These are phyloP conservation scores for Acidiella bohemica DNA, from an alignment of 495 filamentous ascomycete genomes.

Conservation along the genomic window DNA sequence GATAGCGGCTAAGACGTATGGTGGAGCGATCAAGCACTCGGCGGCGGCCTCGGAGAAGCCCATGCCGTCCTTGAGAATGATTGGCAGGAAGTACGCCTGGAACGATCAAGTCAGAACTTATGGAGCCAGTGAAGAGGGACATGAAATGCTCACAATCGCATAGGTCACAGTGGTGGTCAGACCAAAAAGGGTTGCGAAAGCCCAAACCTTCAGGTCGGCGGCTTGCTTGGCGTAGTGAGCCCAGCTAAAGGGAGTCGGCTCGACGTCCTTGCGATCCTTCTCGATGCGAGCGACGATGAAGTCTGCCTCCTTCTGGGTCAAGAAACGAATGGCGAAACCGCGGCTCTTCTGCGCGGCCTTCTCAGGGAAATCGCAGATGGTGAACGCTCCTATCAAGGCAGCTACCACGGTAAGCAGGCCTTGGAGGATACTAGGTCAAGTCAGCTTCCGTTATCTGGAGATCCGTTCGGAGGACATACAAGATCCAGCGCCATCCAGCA, in stretches of 20 bases:
- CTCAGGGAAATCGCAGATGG: conserved; percentile 18
- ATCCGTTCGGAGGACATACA: conserved; percentile 2
- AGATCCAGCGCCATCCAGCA: conserved; percentile 18
- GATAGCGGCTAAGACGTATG: conserved; percentile 46
- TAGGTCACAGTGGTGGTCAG: conserved; percentile 41
- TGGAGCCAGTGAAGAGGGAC: too few relatives aligned
- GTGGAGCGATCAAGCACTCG: conserved; percentile 52
- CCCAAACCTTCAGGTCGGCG: conserved; percentile 48
- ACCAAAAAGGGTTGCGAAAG: conserved; percentile 46
- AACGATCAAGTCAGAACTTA: too few relatives aligned
- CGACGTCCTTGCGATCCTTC: conserved; percentile 41
- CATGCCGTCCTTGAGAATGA: conserved; percentile 46
- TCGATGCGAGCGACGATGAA: conserved; percentile 46
- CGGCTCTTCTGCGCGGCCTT: conserved; percentile 6
- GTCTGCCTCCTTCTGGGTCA: conserved; percentile 30
- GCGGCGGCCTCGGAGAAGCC: conserved; percentile 41
- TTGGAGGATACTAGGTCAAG: conserved; percentile 16
- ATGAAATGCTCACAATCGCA: neutral
- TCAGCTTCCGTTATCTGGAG: neutral
- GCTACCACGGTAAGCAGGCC: conserved; percentile 14
- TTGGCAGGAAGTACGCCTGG: conserved; percentile 54
- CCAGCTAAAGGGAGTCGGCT: conserved; percentile 37
- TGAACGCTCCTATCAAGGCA: conserved; percentile 7
- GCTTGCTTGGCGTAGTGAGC: conserved; percentile 37
- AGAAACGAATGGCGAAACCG: conserved; percentile 6